phyloP scores from a whole-genome alignment of 2,329 filamentous ascomycete species.

The Cladophialophora chaetospira region DNA sequence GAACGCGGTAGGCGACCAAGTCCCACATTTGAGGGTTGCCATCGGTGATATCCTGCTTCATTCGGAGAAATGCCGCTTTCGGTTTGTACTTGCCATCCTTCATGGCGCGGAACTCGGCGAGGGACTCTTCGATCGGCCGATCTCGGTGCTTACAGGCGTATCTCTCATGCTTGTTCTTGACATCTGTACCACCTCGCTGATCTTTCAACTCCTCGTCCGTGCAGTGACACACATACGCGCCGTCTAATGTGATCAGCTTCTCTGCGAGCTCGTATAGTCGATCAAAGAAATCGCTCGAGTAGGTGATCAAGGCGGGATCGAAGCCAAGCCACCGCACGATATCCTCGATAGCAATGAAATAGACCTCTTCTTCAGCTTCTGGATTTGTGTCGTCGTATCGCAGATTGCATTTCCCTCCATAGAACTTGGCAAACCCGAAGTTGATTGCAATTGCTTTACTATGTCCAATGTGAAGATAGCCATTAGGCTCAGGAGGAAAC shows the following conservation, averaged over 20 bases:
- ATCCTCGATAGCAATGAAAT: conserved; percentile 85
- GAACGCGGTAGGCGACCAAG: conserved; percentile 83
- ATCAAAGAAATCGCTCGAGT: conserved; percentile 89
- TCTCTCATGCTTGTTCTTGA: conserved; percentile 62
- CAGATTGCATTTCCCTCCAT: conserved; percentile 75
- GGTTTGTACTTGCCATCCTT: conserved; percentile 86
- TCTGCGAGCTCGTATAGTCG: conserved; percentile 86
- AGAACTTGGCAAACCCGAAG: conserved; percentile 87
- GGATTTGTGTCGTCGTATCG: conserved; percentile 96
- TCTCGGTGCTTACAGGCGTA: conserved; percentile 81
- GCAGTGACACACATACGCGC: conserved; percentile 84
- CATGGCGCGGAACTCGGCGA: conserved; percentile 86
- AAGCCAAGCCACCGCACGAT: conserved; percentile 87
- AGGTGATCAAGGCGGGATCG: conserved; percentile 74
- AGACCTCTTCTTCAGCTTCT: conserved; percentile 85
- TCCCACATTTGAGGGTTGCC: conserved; percentile 98
- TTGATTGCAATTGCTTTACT: conserved; percentile 95
- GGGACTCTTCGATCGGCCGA: conserved; percentile 71
- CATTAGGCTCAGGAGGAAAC: conserved; percentile 88
- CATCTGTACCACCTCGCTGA: conserved; percentile 77
- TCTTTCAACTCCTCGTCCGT: conserved; percentile 74
- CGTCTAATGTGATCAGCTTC: conserved; percentile 71
- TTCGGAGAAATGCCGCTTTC: conserved; percentile 79
- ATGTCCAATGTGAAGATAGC: conserved; percentile 90
- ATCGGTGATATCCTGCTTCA: conserved; percentile 84